Conservation (phyloP, 2,329 filamentous ascomycete species). For the Piedraia hortae region DNA sequence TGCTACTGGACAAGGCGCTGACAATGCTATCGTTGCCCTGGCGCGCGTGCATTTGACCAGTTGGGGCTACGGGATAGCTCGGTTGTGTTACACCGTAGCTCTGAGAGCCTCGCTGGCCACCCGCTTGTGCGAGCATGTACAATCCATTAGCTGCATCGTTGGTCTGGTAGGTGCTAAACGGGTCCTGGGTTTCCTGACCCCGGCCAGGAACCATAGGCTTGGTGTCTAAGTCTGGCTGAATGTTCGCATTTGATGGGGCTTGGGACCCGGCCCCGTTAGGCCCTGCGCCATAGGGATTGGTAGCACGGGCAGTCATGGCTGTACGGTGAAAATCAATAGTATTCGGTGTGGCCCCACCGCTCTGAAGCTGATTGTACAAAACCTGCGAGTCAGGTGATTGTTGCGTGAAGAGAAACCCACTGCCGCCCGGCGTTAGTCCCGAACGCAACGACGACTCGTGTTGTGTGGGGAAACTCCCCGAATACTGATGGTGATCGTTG, state of each 20-base stretch:
- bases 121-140: conserved; percentile 60
- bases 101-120: conserved; percentile 26
- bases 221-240: conserved; percentile 13
- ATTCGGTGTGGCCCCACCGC: conserved; percentile 60
- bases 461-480: conserved; percentile 70
- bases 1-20: conserved; percentile 29
- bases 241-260: conserved; percentile 16
- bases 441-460: conserved; percentile 88
- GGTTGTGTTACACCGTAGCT: conserved; percentile 18
- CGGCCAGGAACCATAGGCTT: conserved; percentile 29
- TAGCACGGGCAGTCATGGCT: conserved; percentile 52
- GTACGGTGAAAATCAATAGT: conserved; percentile 89
- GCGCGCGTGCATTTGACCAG: conserved; percentile 7
- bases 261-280: conserved; percentile 17
- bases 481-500: conserved; percentile 42
- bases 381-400: conserved; percentile 69
- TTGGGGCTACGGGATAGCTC: conserved; percentile 19
- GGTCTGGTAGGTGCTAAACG: conserved; percentile 64
- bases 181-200: conserved; percentile 23
- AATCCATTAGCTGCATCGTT: conserved; percentile 89
- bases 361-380: conserved; percentile 51
- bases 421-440: conserved; percentile 76
- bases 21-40: conserved; percentile 23
- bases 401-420: conserved; percentile 89
- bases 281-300: conserved; percentile 14